Conservation (phyloP, 257 asterid species). For the Phtheirospermum japonicum region DNA sequence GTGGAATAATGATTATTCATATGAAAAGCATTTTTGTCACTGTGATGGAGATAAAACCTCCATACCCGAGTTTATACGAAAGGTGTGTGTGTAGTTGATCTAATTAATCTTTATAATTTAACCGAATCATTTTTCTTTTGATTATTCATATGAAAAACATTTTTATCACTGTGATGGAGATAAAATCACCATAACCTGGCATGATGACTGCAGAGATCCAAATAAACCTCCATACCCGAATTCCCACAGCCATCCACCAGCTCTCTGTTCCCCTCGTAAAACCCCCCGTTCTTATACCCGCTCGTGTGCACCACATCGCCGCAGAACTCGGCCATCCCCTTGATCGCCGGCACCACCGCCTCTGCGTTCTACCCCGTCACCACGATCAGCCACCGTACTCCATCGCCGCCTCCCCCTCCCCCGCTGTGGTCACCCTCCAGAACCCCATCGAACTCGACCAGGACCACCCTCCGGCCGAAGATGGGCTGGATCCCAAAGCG, state of each 20-base stretch:
- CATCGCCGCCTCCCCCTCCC: slow-evolving; percentile 72
- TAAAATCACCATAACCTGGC: too few species aligned
- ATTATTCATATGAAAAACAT: too few species aligned
- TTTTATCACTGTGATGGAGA: too few species aligned
- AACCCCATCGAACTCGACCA: slow-evolving; percentile 49
- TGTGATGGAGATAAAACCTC: too few species aligned
- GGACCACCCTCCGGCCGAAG: slow-evolving; percentile 47
- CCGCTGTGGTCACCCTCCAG: slow-evolving; percentile 66
- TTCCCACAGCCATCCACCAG: slow-evolving; percentile 90
- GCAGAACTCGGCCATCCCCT: not conserved
- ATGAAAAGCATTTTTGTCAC: too few species aligned
- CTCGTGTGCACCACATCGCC: slow-evolving; percentile 58
- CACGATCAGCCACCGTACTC: not conserved
- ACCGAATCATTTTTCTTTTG: too few species aligned
- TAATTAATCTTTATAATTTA: too few species aligned
- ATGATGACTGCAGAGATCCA: slow-evolving; percentile 75
- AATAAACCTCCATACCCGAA: slow-evolving; percentile 92
- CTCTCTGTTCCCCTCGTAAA: slow-evolving; percentile 51
- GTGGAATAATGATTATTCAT: too few species aligned
- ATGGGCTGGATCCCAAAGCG: slow-evolving; percentile 57
- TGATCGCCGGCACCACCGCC: not conserved
- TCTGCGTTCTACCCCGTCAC: slow-evolving; percentile 1
- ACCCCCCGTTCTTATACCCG: slow-evolving; percentile 55
- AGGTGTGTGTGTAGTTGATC: too few species aligned
- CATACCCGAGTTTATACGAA: too few species aligned